Conservation (phyloP, 2,329 filamentous ascomycete species). For the Cordyceps pruinosa region DNA sequence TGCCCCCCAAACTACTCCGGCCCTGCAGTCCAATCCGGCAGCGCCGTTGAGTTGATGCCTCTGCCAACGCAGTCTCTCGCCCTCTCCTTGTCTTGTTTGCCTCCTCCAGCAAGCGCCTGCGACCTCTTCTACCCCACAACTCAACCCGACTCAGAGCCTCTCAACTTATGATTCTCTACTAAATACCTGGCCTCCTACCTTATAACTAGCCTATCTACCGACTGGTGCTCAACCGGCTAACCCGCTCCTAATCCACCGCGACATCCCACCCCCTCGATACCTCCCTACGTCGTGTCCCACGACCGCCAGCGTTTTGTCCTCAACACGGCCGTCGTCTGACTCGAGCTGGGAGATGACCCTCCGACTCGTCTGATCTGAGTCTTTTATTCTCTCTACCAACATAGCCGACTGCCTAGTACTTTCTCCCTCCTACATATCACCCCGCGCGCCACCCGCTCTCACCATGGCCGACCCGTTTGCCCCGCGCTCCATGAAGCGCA, state of each 20-base stretch:
- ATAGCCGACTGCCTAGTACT: not conserved
- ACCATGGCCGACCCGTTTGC: constrained; percentile 57
- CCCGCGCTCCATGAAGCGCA: constrained; percentile 88
- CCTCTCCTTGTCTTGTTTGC: not conserved
- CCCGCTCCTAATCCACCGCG: constrained; percentile 2
- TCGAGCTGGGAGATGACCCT: constrained; percentile 3
- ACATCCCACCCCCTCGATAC: constrained; percentile 8
- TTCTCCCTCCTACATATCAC: constrained; percentile 1
- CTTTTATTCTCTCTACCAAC: not conserved
- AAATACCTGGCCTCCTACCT: too few species aligned
- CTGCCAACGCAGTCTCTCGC: not conserved
- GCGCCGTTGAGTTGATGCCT: not conserved
- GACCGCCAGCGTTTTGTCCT: constrained; percentile 1
- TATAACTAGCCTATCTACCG: too few species aligned
- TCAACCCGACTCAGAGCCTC: constrained; percentile 7
- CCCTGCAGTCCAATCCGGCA: constrained; percentile 1
- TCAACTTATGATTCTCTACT: too few species aligned
- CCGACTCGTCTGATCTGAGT: not conserved
- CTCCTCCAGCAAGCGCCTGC: constrained; percentile 6
- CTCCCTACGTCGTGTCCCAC: constrained; percentile 8
- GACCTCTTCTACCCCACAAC: constrained; percentile 9
- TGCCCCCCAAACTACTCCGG: not conserved
- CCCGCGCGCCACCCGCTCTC: constrained; percentile 15
- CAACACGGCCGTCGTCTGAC: constrained; percentile 7
- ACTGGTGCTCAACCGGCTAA: not conserved